Base-by-base conservation (phyloP, 2,329 filamentous ascomycete species). In the Phialophora expanda region DNA sequence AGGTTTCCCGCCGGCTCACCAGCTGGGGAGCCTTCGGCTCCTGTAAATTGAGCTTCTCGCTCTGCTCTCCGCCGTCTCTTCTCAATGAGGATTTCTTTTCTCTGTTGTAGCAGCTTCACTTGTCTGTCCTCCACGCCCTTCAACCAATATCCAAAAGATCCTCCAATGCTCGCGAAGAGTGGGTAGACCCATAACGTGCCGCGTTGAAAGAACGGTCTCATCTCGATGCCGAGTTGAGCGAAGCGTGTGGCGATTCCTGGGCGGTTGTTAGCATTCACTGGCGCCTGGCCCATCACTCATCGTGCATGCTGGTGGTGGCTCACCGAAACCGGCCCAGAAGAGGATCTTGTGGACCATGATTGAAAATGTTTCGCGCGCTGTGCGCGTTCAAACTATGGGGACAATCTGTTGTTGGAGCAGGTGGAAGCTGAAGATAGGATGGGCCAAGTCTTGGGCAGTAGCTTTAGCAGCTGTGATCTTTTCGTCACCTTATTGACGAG, bases 161-260 rank as follows among this genome's bases (percentile, higher is more conserved):
- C 93, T 74, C 93, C 93, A 70, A 92, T 87, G 73, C 86, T 86
- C 66, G 89, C 93, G 81, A 95, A 99, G 73, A 94, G 81, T 62
- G 95, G 95, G 83, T 97, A 99, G 59, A 88, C 92, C 90, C 92
- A 96, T 75, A 97, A 87, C 62, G 90, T 90, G 77, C 90, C 85
- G 76, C 85, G 87, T 81, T 90, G 89, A 86, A 98, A 92, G 80
- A 97, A 89, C 60, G 94, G 95, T 69, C 93, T 92, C 93, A 96
- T 97, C 84, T 99, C 93, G 78, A 99, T 95, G 76, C 94, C 95
- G 78, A 99, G 89, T 81, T 98, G 95, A 92, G 93, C 97, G 80
- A 95, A 87, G 74, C 94, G 91, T 76, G 93, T 90, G 77, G 91
- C 93, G 75, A 97, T 82, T 84, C 95, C 95, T 99, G 74, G 66